These are phyloP conservation scores for Lepraria neglecta DNA, from an alignment of 495 filamentous ascomycete species.

Conservation along the genomic window DNA sequence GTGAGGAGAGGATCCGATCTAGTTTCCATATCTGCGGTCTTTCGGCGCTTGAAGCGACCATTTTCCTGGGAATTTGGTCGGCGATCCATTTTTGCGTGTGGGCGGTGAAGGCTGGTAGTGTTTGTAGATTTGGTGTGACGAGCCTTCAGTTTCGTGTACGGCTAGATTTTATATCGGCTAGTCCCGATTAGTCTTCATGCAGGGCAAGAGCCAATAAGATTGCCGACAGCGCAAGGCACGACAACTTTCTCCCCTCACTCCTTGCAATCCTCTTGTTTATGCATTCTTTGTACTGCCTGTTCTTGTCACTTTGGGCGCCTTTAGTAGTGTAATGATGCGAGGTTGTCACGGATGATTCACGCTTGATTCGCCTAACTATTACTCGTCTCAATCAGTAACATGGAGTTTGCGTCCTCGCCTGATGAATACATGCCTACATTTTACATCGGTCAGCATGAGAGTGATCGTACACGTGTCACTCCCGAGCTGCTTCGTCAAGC, in stretches of 20 bases:
- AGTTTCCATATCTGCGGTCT: constrained; percentile 29
- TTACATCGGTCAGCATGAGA: constrained; percentile 81
- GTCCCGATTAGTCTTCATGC: neutral
- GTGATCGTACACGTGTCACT: constrained; percentile 54
- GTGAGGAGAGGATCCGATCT: constrained; percentile 38
- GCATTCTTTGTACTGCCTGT: neutral
- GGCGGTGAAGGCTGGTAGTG: neutral
- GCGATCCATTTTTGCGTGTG: constrained; percentile 13
- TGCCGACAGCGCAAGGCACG: constrained; percentile 10
- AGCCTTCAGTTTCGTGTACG: constrained; percentile 11
- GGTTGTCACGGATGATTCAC: too few species aligned
- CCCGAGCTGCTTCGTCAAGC: constrained; percentile 59
- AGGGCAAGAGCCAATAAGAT: neutral
- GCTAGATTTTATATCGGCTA: constrained; percentile 6
- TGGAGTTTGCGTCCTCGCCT: constrained; percentile 16
- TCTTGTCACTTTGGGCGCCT: neutral
- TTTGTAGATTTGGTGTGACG: neutral
- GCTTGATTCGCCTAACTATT: neutral
- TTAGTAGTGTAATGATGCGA: too few species aligned
- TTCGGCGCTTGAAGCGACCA: constrained; percentile 44
- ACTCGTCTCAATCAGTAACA: neutral
- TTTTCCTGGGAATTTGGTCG: constrained; percentile 39
- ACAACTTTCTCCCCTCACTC: neutral
- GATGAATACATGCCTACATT: constrained; percentile 58
- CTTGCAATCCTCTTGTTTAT: neutral